phyloP scores from a whole-genome alignment of 257 asterid species.

The Forsythia suspensa region DNA sequence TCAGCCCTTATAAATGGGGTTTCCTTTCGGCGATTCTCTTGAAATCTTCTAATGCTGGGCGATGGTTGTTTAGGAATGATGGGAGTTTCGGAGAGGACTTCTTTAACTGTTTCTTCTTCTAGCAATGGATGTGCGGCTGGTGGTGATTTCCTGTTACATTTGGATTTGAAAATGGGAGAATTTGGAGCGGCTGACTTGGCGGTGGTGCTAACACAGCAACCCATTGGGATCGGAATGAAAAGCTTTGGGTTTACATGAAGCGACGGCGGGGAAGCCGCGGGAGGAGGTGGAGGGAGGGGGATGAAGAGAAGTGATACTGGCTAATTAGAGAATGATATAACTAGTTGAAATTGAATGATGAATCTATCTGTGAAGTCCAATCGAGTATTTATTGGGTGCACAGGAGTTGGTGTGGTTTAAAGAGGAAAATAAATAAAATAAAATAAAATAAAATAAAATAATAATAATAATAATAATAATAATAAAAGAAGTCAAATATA shows the following conservation, averaged over 20 bases:
- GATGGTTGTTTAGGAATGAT: constrained; percentile 27
- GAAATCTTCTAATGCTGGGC: neutral
- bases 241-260: neutral
- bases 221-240: constrained; percentile 32
- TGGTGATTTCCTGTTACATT: constrained; percentile 37
- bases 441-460: no score
- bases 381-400: neutral
- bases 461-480: no score
- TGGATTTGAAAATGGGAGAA: constrained; percentile 14
- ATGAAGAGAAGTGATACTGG: no score
- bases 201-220: constrained; percentile 53
- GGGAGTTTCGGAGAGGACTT: constrained; percentile 70
- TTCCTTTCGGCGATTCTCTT: constrained; percentile 11
- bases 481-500: no score
- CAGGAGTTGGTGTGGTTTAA: neutral
- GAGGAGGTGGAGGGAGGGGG: neutral
- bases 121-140: constrained; percentile 43
- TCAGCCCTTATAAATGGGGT: constrained; percentile 43
- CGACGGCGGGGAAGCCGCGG: constrained; percentile 6
- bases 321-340: no score
- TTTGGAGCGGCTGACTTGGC: constrained; percentile 5
- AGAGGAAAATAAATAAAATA: neutral
- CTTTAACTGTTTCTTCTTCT: constrained; percentile 72
- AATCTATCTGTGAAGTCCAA: neutral
- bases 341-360: neutral